Percentiles rank a stretch among this genome's conserved stretches.
phyloP scores from a whole-genome alignment of 495 filamentous ascomycete species.

The Trichoderma virens region DNA sequence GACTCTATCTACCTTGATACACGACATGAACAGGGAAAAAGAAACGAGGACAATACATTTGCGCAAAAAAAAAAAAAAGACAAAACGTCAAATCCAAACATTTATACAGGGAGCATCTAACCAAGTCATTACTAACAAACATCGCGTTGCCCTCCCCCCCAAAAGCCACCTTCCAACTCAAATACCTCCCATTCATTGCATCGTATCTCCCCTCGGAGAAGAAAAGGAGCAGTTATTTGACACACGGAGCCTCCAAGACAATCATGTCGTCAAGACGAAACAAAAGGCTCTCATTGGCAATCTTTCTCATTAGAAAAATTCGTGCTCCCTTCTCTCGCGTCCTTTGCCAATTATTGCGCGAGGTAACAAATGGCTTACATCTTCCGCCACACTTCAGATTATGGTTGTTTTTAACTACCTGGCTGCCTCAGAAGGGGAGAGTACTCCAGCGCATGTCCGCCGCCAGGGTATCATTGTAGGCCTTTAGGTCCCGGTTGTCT shows the following conservation, averaged over 20 bases:
- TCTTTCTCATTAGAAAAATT: neutral
- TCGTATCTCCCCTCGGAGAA: neutral
- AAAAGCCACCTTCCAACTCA: neutral
- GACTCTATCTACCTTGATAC: too few species aligned
- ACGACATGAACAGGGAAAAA: neutral
- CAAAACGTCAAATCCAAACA: constrained; percentile 3
- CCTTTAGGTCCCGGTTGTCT: neutral
- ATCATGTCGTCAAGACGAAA: neutral
- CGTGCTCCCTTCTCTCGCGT: neutral
- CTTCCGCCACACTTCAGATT: neutral
- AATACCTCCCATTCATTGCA: neutral
- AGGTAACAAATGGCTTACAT: neutral
- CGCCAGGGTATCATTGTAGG: constrained; percentile 4
- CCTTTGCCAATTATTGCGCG: neutral
- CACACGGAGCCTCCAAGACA: neutral
- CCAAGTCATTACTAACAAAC: constrained; percentile 9
- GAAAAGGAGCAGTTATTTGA: neutral
- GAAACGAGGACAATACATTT: neutral
- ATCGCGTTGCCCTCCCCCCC: constrained; percentile 3
- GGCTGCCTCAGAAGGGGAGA: constrained; percentile 7
- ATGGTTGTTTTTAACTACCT: neutral
- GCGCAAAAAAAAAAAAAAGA: neutral
- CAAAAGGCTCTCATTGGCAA: neutral
- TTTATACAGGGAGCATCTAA: constrained; percentile 3
- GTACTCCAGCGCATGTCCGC: constrained; percentile 7